Evolutionary conservation across 306 rosid genomes (phyloP).

Genomic region (Medicago truncatula): DNA sequence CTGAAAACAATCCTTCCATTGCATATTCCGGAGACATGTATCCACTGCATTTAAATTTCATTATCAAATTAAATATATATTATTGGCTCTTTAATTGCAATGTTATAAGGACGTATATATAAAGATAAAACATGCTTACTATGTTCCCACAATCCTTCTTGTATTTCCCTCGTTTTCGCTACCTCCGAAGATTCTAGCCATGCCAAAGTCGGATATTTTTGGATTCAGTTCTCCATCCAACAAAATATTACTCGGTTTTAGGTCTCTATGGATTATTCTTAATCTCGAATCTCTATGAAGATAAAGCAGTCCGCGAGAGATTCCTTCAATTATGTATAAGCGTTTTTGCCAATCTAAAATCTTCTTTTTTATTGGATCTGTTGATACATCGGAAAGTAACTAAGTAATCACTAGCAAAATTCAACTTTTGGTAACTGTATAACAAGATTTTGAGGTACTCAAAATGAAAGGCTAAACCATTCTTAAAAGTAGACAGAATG

Average conservation of each 20-base stretch:
- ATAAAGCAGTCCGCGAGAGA: slow-evolving; percentile 36
- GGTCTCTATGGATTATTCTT: slow-evolving; percentile 40
- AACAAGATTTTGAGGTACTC: too few species aligned
- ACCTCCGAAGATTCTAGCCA: not conserved
- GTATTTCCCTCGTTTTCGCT: slow-evolving; percentile 36
- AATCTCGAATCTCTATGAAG: slow-evolving; percentile 45
- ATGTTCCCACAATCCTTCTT: slow-evolving; percentile 38
- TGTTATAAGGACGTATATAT: not conserved
- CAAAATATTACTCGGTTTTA: slow-evolving; percentile 41
- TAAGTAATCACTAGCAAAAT: not conserved
- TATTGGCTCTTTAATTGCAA: not conserved
- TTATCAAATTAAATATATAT: not conserved
- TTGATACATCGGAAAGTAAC: too few species aligned
- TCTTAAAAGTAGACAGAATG: too few species aligned
- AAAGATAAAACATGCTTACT: slow-evolving; percentile 1
- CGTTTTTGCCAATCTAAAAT: slow-evolving; percentile 24
- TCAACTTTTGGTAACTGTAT: not conserved
- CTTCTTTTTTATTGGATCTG: not conserved
- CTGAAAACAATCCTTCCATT: not conserved
- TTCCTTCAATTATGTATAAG: slow-evolving; percentile 40
- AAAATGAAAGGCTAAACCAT: not conserved
- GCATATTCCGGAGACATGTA: not conserved
- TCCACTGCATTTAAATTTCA: slow-evolving; percentile 30
- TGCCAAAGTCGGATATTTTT: slow-evolving; percentile 41
- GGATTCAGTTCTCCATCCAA: slow-evolving; percentile 38